Conservation (phyloP, 2,329 filamentous ascomycete species). For the Aspergillus melleus region DNA sequence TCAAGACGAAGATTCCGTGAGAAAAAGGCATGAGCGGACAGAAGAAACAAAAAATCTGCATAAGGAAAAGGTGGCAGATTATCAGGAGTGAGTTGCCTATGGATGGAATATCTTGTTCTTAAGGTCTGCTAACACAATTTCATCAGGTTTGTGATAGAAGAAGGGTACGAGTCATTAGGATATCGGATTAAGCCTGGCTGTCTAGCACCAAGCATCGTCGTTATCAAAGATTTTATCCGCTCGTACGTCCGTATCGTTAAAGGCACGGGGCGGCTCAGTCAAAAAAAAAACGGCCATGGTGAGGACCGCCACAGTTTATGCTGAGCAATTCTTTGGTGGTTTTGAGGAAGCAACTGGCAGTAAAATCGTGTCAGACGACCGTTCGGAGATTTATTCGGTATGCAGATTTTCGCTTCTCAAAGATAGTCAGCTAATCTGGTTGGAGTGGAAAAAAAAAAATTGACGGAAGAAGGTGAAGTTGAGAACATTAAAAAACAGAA, state of each 20-base stretch:
- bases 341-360: constrained; percentile 6
- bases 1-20: constrained; percentile 1
- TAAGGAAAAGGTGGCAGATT: not conserved
- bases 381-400: constrained; percentile 7
- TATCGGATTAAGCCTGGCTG: constrained; percentile 4
- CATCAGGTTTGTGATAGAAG: constrained; percentile 8
- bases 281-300: constrained; percentile 5
- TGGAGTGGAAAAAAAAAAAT: constrained; percentile 10
- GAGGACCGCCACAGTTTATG: constrained; percentile 1
- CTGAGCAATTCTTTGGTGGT: constrained; percentile 4
- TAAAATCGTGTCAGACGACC: constrained; percentile 1
- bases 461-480: not conserved
- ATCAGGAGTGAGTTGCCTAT: constrained; percentile 1
- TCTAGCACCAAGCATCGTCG: not conserved
- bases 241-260: constrained; percentile 3
- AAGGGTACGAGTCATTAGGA: constrained; percentile 4
- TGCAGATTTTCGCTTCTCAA: not conserved
- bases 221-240: constrained; percentile 12
- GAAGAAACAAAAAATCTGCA: constrained; percentile 2
- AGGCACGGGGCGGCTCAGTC: constrained; percentile 1
- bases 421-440: constrained; percentile 1
- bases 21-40: not conserved
- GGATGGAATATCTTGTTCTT: not conserved
- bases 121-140: not conserved
- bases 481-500: constrained; percentile 10